Conservation (phyloP, 2,329 filamentous ascomycete species). For the Aspergillus versicolor region DNA sequence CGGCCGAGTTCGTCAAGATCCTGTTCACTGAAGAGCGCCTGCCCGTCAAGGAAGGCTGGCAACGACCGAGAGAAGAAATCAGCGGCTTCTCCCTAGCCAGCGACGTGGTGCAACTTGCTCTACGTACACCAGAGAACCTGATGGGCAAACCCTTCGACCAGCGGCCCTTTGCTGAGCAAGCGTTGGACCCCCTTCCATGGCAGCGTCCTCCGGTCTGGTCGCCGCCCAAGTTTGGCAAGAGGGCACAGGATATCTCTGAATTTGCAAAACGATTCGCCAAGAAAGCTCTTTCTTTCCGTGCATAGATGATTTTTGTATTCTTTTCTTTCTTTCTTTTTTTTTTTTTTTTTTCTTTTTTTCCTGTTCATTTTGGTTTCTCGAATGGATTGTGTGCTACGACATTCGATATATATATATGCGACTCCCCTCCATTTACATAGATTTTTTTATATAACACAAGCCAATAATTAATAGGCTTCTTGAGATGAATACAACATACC, state of each 20-base stretch:
- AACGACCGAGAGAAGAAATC: background rate
- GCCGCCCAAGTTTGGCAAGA: background rate
- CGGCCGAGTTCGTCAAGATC: conserved; percentile 1
- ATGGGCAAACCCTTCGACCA: background rate
- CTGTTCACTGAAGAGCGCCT: conserved; percentile 3
- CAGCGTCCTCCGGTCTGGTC: background rate
- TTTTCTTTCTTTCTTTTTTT: background rate
- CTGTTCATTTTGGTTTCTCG: background rate
- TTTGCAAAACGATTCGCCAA: background rate
- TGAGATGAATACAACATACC: too few relatives aligned
- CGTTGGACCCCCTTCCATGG: conserved; percentile 1
- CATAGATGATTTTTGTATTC: background rate
- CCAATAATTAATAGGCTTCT: too few relatives aligned
- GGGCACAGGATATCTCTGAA: background rate
- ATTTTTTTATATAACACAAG: too few relatives aligned
- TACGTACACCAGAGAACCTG: background rate
- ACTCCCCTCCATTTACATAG: too few relatives aligned
- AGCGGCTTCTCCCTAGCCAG: conserved; percentile 1
- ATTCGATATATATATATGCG: too few relatives aligned
- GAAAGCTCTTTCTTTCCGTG: background rate
- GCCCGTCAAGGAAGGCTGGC: conserved; percentile 5
- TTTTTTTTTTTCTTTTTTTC: too few relatives aligned
- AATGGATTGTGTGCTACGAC: too few relatives aligned
- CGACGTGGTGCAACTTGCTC: background rate
- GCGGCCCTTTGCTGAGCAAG: background rate